Evolutionary conservation across 1,284 basidiomycete genomes (phyloP), one percentile per base, ranked within the genome.

Genomic region (Takashimella koratensis): DNA sequence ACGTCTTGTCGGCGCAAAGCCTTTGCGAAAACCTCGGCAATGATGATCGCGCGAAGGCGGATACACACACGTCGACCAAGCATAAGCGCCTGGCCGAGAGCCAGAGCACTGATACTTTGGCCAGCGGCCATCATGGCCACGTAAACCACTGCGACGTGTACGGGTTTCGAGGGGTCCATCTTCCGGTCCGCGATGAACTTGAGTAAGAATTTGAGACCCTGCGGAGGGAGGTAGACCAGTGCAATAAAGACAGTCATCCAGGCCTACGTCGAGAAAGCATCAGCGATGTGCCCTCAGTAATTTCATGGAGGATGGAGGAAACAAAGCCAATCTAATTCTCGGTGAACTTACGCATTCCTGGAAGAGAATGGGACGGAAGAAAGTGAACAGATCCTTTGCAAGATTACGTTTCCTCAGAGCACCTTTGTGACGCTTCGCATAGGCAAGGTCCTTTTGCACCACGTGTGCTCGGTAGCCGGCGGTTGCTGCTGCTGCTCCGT

Each of bases 11-110:
- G 64, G 12, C 81, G 73, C 0, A 83, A 72, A 0, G 79, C 78
- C 65, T 82, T 82, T 47, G 79, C 77, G 57, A 82, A 79, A 24
- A 81, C 78, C 54, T 82, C 80, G 40, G 77, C 70, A 56, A 81
- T 75, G 51, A 83, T 75, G 54, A 82, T 76, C 1, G 79, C 74
- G 25, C 77, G 67, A 26, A 76, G 57, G 13, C 77, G 67, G 23
- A 80, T 76, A 51, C 79, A 79, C 21, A 75, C 53, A 24, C 79
- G 68, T 13, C 81, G 69, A 13, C 81, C 81, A 25, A 79, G 70
- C 64, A 75, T 76, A 3, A 82, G 71, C 0, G 71, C 68, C 56
- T 79, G 78, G n/a, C 74, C 77, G 40, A 74, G 70, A 1, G 67
- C 68, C 24, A 77, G 58, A 6, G 75, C 70, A 10, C 69, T 68